These are phyloP conservation scores for Phytophthora meadii DNA, from an alignment of 352 stramenopile genomes.

Conservation along the genomic window DNA sequence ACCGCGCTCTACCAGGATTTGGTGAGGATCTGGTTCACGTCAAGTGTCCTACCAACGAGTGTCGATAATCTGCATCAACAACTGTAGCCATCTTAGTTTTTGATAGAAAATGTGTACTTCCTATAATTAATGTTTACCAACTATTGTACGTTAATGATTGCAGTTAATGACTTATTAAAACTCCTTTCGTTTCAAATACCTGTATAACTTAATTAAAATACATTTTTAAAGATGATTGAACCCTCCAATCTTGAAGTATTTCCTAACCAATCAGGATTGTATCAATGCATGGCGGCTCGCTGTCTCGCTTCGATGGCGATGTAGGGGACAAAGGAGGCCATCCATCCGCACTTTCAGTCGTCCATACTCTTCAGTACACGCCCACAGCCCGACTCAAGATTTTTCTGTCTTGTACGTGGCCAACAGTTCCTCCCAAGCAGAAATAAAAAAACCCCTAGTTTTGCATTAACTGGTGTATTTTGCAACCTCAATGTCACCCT, in stretches of 20 bases:
- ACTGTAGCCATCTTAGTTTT: constrained; percentile 3
- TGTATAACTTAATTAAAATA: not conserved
- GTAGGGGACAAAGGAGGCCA: constrained; percentile 1
- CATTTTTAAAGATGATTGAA: not conserved
- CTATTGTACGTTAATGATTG: not conserved
- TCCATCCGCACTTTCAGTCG: not conserved
- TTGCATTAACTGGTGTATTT: not conserved
- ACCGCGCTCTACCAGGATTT: constrained; percentile 19
- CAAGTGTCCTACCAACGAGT: constrained; percentile 1
- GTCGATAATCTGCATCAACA: constrained; percentile 3
- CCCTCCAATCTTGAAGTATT: constrained; percentile 13
- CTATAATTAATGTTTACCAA: not conserved
- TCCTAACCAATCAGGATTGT: constrained; percentile 16
- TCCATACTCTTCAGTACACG: constrained; percentile 47
- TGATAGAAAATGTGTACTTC: not conserved
- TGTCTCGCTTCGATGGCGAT: constrained; percentile 8
- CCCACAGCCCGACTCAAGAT: constrained; percentile 65
- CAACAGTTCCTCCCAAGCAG: not conserved
- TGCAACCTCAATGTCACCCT: too few relatives aligned
- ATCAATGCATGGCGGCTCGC: constrained; percentile 20
- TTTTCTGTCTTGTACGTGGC: constrained; percentile 70
- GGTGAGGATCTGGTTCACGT: not conserved
- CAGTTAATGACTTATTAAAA: too few relatives aligned
- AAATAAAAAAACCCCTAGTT: constrained; percentile 7
- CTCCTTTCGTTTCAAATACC: not conserved